These are phyloP conservation scores for Magnolia officinalis DNA, from an alignment of 164 flowering plant species.

Conservation along the genomic window DNA sequence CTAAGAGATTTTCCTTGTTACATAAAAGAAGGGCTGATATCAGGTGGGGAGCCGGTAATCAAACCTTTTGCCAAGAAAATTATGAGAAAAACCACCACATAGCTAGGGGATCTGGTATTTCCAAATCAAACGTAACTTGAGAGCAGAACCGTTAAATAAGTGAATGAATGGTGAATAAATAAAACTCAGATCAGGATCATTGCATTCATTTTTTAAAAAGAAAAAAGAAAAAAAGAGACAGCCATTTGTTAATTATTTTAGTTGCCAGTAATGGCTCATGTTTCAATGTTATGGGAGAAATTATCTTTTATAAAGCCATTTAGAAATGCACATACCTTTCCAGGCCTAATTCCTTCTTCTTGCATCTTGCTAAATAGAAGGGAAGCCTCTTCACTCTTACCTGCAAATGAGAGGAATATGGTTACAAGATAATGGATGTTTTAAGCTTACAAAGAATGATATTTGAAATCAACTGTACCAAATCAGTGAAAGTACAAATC, in stretches of 20 bases:
- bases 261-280: background rate
- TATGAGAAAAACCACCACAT: too few species aligned
- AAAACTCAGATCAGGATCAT: background rate
- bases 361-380: slow-evolving; percentile 62
- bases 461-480: slow-evolving; percentile 1
- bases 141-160: too few species aligned
- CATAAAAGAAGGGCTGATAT: too few species aligned
- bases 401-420: slow-evolving; percentile 27
- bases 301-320: background rate
- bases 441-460: background rate
- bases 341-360: slow-evolving; percentile 78
- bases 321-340: slow-evolving; percentile 45
- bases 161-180: too few species aligned
- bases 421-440: slow-evolving; percentile 1
- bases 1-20: too few species aligned
- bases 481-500: background rate
- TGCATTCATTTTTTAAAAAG: background rate
- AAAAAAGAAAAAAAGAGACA: too few species aligned
- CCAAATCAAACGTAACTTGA: too few species aligned
- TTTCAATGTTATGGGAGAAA: background rate
- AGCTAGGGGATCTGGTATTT: too few species aligned
- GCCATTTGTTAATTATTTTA: background rate
- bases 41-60: too few species aligned
- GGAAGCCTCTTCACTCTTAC: slow-evolving; percentile 64
- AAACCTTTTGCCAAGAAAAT: too few species aligned